Evolutionary conservation across 352 stramenopile species (phyloP).

Genomic region (Globisporangium okanoganense): DNA sequence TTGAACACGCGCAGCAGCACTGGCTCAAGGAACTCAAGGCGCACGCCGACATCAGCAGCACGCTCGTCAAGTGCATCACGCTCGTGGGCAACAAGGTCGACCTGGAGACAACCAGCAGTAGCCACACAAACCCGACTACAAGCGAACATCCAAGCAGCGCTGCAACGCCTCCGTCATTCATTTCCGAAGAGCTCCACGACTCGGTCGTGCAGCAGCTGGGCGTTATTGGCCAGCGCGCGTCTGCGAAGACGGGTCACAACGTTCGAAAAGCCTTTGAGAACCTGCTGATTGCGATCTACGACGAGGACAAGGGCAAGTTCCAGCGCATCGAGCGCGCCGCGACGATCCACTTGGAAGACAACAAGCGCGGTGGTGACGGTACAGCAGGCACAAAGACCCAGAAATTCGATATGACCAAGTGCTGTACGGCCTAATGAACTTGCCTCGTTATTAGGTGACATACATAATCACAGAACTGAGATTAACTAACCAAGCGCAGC

Average conservation of each 20-base stretch:
- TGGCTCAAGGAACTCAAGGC: slow-evolving; percentile 78
- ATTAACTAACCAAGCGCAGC: background rate
- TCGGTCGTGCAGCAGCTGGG: slow-evolving; percentile 30
- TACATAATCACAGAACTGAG: background rate
- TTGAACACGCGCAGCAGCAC: slow-evolving; percentile 65
- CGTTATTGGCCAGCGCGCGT: slow-evolving; percentile 54
- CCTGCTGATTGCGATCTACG: slow-evolving; percentile 68
- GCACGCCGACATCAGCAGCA: slow-evolving; percentile 54
- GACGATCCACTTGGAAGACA: slow-evolving; percentile 36
- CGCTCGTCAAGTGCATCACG: slow-evolving; percentile 61
- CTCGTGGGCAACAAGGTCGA: slow-evolving; percentile 83
- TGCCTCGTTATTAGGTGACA: background rate
- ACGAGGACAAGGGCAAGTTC: slow-evolving; percentile 47
- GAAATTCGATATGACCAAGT: slow-evolving; percentile 11
- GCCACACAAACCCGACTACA: background rate
- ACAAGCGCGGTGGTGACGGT: background rate
- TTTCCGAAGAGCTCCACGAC: slow-evolving; percentile 39
- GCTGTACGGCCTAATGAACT: slow-evolving; percentile 8
- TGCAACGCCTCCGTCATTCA: slow-evolving; percentile 13
- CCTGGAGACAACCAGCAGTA: slow-evolving; percentile 23
- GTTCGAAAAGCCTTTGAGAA: slow-evolving; percentile 68
- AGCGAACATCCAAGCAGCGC: background rate
- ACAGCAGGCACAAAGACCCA: background rate
- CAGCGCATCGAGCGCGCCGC: slow-evolving; percentile 31
- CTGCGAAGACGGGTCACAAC: slow-evolving; percentile 64